Evolutionary conservation across 2,329 filamentous ascomycete species (phyloP), one percentile per base, ranked within the genome.

Genomic region (Neophaeococcomyces mojaviensis): DNA sequence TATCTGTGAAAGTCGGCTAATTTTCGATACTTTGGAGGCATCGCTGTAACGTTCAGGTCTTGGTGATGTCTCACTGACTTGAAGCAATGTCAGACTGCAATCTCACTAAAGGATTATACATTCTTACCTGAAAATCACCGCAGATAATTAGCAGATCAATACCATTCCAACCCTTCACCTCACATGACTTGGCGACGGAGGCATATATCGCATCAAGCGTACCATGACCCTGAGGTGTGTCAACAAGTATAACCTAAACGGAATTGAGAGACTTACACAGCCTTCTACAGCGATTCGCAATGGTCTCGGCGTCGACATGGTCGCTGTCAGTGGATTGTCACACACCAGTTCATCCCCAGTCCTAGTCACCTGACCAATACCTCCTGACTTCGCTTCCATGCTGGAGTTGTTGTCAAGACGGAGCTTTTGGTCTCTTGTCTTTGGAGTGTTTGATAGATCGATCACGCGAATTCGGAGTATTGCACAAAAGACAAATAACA

Each of bases 1-100:
- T 97, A 98, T 52, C 88, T 81, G 58, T 90, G 86, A 58, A 97
- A 98, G 64, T 98, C 92, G 30, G 87, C 88, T 59, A 98, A 81
- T 35, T 78, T 72, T 52, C 87, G 86, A 67, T 88, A 98, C 64
- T 95, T 97, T 49, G 75, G 68, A 0, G 92, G 90, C 58, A 94
- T 88, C 3, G 88, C 85, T 76, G 97, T 94, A 64, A 88, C 82
- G 50, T 82, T 84, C 53, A 97, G 73, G 63, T 98, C 92, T 53
- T 82, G 76, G 8, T 86, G 81, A 70, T 97, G 97, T 57, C 92
- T 86, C 31, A 89, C 81, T 34, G 92, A 83, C 82, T 88, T 51
- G 5, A 28, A 24, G n/a, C 39, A 45, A 20, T 26, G 31, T 50
- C 41, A 54, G 40, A 33, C n/a, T 8, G 19, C 33, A 35, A 37